Percentiles rank a stretch among this genome's conserved stretches.
Conservation (phyloP, 441 rosid genomes). For the Bruguiera hainesii region DNA sequence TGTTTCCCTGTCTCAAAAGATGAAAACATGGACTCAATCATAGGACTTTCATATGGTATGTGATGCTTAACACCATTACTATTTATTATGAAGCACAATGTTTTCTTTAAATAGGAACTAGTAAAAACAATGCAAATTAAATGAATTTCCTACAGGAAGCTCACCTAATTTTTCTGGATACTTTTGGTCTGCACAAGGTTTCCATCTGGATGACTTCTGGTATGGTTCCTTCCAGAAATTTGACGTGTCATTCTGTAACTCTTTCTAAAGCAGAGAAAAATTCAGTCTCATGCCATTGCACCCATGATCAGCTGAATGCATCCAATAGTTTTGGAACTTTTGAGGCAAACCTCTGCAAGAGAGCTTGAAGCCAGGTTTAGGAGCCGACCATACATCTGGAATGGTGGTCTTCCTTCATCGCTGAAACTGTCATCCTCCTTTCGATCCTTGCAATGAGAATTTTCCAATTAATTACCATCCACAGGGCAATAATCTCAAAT, state of each 20-base stretch:
- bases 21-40: slow-evolving; percentile 19
- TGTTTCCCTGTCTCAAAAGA: slow-evolving; percentile 41
- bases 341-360: slow-evolving; percentile 58
- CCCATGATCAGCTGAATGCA: neutral
- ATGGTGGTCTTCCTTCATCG: slow-evolving; percentile 37
- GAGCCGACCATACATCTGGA: slow-evolving; percentile 71
- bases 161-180: slow-evolving; percentile 33
- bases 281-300: slow-evolving; percentile 16
- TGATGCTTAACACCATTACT: neutral
- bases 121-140: neutral
- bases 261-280: slow-evolving; percentile 41
- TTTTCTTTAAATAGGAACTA: neutral
- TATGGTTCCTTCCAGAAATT: slow-evolving; percentile 54
- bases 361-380: slow-evolving; percentile 60
- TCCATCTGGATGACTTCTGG: slow-evolving; percentile 57
- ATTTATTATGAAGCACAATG: neutral
- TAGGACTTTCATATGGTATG: slow-evolving; percentile 3
- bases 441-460: no score
- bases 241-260: slow-evolving; percentile 43
- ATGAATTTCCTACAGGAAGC: neutral
- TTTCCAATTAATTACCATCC: no score
- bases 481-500: no score
- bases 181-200: slow-evolving; percentile 68
- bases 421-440: neutral
- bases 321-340: slow-evolving; percentile 6